phyloP scores from a whole-genome alignment of 2,329 filamentous ascomycete genomes.

The Sporothrix inflata region DNA sequence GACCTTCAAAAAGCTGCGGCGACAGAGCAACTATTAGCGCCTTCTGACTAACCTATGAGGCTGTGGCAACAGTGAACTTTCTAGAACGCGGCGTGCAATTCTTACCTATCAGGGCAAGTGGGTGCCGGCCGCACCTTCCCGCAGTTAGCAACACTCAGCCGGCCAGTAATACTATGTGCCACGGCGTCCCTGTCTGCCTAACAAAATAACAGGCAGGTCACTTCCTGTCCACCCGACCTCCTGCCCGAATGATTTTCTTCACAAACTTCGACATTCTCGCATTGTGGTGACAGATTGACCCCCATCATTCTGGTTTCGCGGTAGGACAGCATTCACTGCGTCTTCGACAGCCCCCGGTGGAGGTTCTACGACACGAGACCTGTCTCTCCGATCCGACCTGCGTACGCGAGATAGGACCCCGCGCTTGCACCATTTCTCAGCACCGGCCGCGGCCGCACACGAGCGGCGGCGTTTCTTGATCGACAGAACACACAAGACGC shows the following conservation, averaged over 20 bases:
- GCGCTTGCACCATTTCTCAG: slow-evolving; percentile 20
- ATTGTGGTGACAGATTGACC: neutral
- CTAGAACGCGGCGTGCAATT: slow-evolving; percentile 31
- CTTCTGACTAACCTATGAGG: slow-evolving; percentile 22
- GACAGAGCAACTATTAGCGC: neutral
- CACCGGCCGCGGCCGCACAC: neutral
- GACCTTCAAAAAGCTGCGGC: neutral
- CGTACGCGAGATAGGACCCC: slow-evolving; percentile 11
- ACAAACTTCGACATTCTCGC: neutral
- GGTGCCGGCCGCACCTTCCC: slow-evolving; percentile 15
- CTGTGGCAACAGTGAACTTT: slow-evolving; percentile 34
- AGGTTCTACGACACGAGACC: neutral
- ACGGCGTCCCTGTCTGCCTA: slow-evolving; percentile 20
- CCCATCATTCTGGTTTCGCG: neutral
- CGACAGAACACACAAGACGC: neutral
- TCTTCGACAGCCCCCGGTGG: neutral
- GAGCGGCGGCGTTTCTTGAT: slow-evolving; percentile 10
- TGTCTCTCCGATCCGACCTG: neutral
- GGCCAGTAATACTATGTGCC: neutral
- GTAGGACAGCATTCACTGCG: neutral
- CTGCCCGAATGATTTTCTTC: neutral
- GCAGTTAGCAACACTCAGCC: neutral
- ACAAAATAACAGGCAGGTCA: slow-evolving; percentile 6
- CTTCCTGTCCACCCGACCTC: slow-evolving; percentile 11
- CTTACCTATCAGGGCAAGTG: slow-evolving; percentile 19